Percentiles rank a stretch among this genome's conserved stretches.
Conservation (phyloP, 1,139 yeast genomes). For the Candida sojae region DNA sequence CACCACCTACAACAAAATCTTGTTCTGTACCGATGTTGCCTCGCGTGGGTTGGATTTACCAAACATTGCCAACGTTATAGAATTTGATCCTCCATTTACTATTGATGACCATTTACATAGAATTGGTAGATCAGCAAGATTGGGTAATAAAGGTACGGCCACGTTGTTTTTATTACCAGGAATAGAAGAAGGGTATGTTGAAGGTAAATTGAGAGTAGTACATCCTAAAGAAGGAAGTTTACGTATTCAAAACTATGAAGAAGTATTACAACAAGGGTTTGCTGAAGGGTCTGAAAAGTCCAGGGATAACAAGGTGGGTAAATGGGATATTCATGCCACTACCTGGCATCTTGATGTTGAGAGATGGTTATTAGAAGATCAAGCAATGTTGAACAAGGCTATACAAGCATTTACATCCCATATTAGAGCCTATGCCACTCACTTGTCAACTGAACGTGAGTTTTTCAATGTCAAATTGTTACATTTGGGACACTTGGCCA, state of each 20-base stretch:
- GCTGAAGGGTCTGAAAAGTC: slow-evolving; percentile 31
- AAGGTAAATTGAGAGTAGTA: slow-evolving; percentile 43
- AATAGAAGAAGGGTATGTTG: slow-evolving; percentile 80
- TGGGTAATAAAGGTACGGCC: slow-evolving; percentile 66
- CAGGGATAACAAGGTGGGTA: slow-evolving; percentile 35
- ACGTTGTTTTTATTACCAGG: slow-evolving; percentile 83
- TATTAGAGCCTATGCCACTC: slow-evolving; percentile 96
- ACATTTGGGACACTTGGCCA: slow-evolving; percentile 95
- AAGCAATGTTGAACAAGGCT: slow-evolving; percentile 60
- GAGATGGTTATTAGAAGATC: slow-evolving; percentile 79
- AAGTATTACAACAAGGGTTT: slow-evolving; percentile 60
- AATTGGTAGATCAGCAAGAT: slow-evolving; percentile 76
- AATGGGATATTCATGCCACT: slow-evolving; percentile 95
- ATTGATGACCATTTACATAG: slow-evolving; percentile 73
- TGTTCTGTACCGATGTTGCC: slow-evolving; percentile 83
- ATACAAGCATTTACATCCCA: slow-evolving; percentile 84
- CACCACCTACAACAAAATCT: slow-evolving; percentile 52
- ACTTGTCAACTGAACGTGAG: slow-evolving; percentile 73
- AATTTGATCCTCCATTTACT: slow-evolving; percentile 70
- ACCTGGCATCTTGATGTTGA: slow-evolving; percentile 94
- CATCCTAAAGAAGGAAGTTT: slow-evolving; percentile 61
- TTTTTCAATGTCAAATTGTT: slow-evolving; percentile 77
- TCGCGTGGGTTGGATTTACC: slow-evolving; percentile 74
- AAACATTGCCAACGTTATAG: slow-evolving; percentile 62
- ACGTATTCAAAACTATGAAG: slow-evolving; percentile 49